phyloP scores from a whole-genome alignment of 73 alveolate genomes.

The Paraurostyla sp. region DNA sequence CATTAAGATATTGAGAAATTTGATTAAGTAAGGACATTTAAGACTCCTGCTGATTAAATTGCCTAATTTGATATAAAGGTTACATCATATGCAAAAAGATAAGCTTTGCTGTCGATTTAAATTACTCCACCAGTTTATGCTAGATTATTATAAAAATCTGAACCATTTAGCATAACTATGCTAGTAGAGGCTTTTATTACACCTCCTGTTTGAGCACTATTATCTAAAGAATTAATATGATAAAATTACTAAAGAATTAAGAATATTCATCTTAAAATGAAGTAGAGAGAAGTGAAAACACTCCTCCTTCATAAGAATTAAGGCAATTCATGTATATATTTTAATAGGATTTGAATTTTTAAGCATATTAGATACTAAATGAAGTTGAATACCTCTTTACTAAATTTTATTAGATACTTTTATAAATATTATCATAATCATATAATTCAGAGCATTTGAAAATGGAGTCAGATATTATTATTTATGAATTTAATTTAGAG shows the following conservation, averaged over 20 bases:
- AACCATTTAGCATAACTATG: too few species aligned
- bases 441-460: background rate
- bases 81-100: background rate
- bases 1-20: background rate
- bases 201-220: conserved; percentile 23
- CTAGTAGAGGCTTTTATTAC: background rate
- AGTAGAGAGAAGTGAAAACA: background rate
- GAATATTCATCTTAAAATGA: background rate
- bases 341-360: background rate
- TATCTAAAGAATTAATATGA: background rate
- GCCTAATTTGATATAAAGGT: background rate
- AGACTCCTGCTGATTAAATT: background rate
- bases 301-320: background rate
- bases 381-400: too few species aligned
- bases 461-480: background rate
- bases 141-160: too few species aligned
- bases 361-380: background rate
- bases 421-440: background rate
- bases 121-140: background rate
- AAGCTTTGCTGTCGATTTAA: background rate
- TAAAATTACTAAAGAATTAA: background rate
- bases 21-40: conserved; percentile 7
- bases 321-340: background rate
- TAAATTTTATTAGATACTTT: too few species aligned
- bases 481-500: too few species aligned